phyloP scores from a whole-genome alignment of 495 filamentous ascomycete species.

The Lichenothelia convexa region DNA sequence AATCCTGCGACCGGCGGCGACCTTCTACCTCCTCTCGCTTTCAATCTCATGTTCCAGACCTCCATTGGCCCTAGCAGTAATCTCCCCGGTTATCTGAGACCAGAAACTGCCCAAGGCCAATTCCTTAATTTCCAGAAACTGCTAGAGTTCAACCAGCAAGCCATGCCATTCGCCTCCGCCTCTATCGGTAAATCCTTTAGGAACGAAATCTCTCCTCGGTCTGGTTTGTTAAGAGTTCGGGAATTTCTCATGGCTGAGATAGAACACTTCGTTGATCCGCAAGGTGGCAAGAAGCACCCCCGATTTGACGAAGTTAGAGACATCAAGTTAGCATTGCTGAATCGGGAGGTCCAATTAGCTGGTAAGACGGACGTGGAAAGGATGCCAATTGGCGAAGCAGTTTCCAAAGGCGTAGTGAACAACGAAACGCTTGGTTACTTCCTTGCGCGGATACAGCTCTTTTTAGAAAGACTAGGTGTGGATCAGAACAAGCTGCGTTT shows the following conservation, averaged over 20 bases:
- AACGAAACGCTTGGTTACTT: conserved; percentile 85
- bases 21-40: conserved; percentile 38
- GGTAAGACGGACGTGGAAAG: conserved; percentile 43
- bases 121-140: conserved; percentile 62
- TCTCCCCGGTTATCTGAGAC: conserved; percentile 43
- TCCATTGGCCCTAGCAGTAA: conserved; percentile 49
- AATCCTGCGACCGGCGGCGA: conserved; percentile 44
- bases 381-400: conserved; percentile 52
- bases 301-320: conserved; percentile 50
- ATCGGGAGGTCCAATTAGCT: conserved; percentile 51
- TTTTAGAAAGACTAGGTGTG: conserved; percentile 51
- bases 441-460: conserved; percentile 57
- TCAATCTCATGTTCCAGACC: conserved; percentile 65
- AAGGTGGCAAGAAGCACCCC: conserved; percentile 51
- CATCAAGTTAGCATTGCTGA: conserved; percentile 46
- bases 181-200: conserved; percentile 61
- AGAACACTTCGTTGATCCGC: conserved; percentile 62
- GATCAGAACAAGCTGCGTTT: conserved; percentile 59
- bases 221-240: conserved; percentile 47
- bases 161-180: conserved; percentile 63
- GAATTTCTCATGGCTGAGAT: conserved; percentile 69
- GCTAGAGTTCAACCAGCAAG: conserved; percentile 55
- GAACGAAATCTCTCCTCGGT: conserved; percentile 53
- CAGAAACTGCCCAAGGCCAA: conserved; percentile 57
- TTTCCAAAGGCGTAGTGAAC: conserved; percentile 48